Percentiles rank a stretch among this genome's conserved stretches.
Conservation (phyloP, 202 grass and related monocot species). For the Thinopyrum obtusiflorum region DNA sequence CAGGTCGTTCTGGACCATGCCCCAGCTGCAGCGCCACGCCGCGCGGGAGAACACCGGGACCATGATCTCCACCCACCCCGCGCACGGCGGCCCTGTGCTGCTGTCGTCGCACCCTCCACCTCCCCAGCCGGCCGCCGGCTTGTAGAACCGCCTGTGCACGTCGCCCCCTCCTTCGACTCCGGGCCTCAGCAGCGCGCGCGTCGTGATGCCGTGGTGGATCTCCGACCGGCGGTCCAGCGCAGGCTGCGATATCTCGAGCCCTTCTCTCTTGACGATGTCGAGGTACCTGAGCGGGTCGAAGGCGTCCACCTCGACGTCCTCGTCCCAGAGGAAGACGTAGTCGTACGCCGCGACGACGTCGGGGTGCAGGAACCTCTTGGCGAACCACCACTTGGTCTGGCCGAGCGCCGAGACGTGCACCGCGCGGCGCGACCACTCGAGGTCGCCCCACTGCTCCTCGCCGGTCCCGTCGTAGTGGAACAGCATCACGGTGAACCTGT, state of each 20-base stretch:
- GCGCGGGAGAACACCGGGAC: slow-evolving; percentile 83
- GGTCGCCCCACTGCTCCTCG: slow-evolving; percentile 74
- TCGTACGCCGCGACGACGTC: slow-evolving; percentile 76
- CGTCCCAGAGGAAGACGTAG: slow-evolving; percentile 91
- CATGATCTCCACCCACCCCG: slow-evolving; percentile 99
- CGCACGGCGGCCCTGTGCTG: slow-evolving; percentile 83
- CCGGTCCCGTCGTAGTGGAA: slow-evolving; percentile 92
- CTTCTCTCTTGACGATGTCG: slow-evolving; percentile 43
- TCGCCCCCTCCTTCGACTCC: too few relatives aligned
- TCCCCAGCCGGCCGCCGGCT: slow-evolving; percentile 54
- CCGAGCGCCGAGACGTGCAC: slow-evolving; percentile 66
- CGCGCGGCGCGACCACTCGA: slow-evolving; percentile 53
- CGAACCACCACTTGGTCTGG: slow-evolving; percentile 99
- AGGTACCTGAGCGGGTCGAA: slow-evolving; percentile 76
- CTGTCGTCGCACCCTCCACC: slow-evolving; percentile 57
- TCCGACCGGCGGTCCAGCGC: slow-evolving; percentile 73
- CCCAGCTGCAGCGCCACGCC: slow-evolving; percentile 90
- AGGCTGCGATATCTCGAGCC: slow-evolving; percentile 89
- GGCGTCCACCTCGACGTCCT: slow-evolving; percentile 78
- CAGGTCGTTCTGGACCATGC: slow-evolving; percentile 97
- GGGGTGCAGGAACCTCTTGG: slow-evolving; percentile 91
- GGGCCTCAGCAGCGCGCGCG: too few relatives aligned
- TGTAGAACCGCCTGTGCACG: slow-evolving; percentile 78
- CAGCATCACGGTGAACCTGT: slow-evolving; percentile 66
- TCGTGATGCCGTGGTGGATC: slow-evolving; percentile 85